Percentiles rank a stretch among this genome's conserved stretches.
Evolutionary conservation across 768 basidiomycete species (phyloP).

Genomic region (Bullera alba): DNA sequence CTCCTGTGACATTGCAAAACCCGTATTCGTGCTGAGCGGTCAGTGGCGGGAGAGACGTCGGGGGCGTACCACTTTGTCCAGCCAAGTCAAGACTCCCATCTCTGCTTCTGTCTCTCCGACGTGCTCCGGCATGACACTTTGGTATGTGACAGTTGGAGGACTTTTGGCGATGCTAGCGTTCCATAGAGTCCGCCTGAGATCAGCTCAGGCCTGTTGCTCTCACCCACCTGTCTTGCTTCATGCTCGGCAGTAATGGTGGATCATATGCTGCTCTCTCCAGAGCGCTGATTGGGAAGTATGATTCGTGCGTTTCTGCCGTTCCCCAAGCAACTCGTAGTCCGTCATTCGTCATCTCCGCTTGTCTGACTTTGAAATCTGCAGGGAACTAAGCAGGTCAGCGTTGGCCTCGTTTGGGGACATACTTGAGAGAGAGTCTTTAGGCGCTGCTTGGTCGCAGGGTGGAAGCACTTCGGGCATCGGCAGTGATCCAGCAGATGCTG

Average conservation of each 20-base stretch:
- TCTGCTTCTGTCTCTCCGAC: constrained; percentile 38
- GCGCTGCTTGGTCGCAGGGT: constrained; percentile 82
- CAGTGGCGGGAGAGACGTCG: background rate
- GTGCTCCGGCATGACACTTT: constrained; percentile 55
- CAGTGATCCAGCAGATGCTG: constrained; percentile 86
- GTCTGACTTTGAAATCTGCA: constrained; percentile 59
- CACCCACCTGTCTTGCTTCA: background rate
- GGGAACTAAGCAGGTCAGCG: constrained; percentile 60
- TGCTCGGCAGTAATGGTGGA: constrained; percentile 50
- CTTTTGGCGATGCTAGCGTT: constrained; percentile 64
- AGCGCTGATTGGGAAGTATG: constrained; percentile 83
- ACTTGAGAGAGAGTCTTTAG: constrained; percentile 78
- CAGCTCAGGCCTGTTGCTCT: background rate
- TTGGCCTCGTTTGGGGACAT: constrained; percentile 12
- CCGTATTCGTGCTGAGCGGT: constrained; percentile 66
- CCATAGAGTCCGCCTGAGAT: constrained; percentile 54
- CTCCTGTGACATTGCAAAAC: constrained; percentile 76
- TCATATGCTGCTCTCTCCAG: constrained; percentile 72
- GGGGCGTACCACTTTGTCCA: constrained; percentile 68
- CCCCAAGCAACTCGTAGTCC: constrained; percentile 73
- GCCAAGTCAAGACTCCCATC: constrained; percentile 68
- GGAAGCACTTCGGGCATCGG: constrained; percentile 77
- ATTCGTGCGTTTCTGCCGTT: constrained; percentile 60
- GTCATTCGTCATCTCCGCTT: constrained; percentile 49
- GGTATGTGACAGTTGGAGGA: constrained; percentile 67